Base-by-base conservation (phyloP, 352 stramenopile genomes). In the Globisporangium paddicum region DNA sequence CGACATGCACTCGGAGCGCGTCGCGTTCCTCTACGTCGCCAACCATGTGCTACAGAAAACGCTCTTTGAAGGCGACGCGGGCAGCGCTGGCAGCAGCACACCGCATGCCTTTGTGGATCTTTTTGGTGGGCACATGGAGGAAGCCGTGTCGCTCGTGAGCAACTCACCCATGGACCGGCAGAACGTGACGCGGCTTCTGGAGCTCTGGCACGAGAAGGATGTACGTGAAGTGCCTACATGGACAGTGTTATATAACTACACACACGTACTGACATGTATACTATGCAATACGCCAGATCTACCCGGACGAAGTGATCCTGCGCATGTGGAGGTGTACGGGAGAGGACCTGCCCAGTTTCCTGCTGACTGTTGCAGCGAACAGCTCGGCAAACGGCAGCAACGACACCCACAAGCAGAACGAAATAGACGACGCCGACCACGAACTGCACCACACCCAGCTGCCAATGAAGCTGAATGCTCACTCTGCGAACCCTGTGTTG, bases 31-130 rank as follows among this genome's bases (percentile, higher is more conserved):
- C 5, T 93, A 89, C 54, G 84, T 93, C 50, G 81, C 84, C 56
- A 93, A 93, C 58, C 84, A 93, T 66, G 84, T 93, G 60, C 69
- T 93, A 21, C 83, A 86, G 53, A 93, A 93, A 64, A 82, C 72
- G 16, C 56, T 80, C 4, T 78, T 83, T 21, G 69, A 57, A 18
- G 71, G 71, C 18, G 54, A 32, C 11, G 44, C 37, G 28, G 47
- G 38, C 38, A 26, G 23, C 41, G n/a, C 40, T 19, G 42, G 51
- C 42, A 11, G 28, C 28, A 54, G 28, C 28, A 41, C 28, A 18
- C 44, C 37, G 37, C 64, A 53, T 0, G 9, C 69, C 3, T 79
- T 72, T 53, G 62, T 81, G 34, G 60, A 63, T 0, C 37, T 82
- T 10, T 78, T 86, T 13, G 41, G 54, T 6, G 32, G 63, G 19